phyloP scores from a whole-genome alignment of 306 rosid genomes.

The Rosa lucieae region DNA sequence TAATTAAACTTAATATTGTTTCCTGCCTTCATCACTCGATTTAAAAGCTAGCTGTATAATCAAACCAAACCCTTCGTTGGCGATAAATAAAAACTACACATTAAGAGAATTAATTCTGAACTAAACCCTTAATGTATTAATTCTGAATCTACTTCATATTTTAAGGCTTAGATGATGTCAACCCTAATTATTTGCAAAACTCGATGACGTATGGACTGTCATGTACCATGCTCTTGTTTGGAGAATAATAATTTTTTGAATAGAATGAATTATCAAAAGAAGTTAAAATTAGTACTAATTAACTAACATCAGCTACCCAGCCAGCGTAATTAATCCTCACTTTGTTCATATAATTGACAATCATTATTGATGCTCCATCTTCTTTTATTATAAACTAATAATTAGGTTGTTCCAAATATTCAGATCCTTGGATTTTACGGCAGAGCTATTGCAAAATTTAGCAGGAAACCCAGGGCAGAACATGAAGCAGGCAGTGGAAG shows the following conservation, averaged over 20 bases:
- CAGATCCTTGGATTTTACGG: conserved; percentile 78
- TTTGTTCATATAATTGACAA: neutral
- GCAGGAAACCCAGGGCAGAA: conserved; percentile 49
- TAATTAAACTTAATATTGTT: neutral
- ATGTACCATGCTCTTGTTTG: conserved; percentile 3
- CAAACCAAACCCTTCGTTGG: neutral
- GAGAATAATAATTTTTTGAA: neutral
- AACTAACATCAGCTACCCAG: neutral
- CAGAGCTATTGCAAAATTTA: conserved; percentile 48
- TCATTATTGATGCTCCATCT: neutral
- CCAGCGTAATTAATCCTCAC: neutral
- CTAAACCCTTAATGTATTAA: too few relatives aligned
- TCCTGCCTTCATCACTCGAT: neutral
- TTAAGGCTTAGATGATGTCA: neutral
- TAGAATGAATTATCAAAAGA: neutral
- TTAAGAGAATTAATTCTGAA: too few relatives aligned
- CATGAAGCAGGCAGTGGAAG: conserved; percentile 78
- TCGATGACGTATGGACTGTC: neutral
- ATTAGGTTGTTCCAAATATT: neutral
- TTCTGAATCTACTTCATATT: neutral
- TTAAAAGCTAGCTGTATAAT: neutral
- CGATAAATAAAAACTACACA: neutral
- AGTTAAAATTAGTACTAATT: neutral
- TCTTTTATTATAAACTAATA: neutral
- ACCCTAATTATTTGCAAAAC: neutral